phyloP scores from a whole-genome alignment of 2,329 filamentous ascomycete species.

The Mycosphaerelloides madeirae region DNA sequence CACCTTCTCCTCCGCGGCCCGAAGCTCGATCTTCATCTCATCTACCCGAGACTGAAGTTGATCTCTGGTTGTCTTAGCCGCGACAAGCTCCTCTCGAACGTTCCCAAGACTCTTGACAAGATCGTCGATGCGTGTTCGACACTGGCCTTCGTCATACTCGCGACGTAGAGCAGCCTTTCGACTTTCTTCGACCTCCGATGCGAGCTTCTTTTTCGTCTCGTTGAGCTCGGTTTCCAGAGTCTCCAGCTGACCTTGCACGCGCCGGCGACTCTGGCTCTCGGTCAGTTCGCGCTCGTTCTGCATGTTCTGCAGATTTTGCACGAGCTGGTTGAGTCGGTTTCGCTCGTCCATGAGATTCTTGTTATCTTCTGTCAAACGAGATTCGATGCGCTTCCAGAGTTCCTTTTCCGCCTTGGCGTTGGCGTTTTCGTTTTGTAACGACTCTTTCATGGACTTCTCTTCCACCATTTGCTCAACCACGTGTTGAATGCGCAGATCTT shows the following conservation, averaged over 20 bases:
- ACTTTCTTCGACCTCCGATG: constrained; percentile 74
- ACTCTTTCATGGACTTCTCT: constrained; percentile 73
- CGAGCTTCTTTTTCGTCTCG: constrained; percentile 74
- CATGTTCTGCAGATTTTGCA: constrained; percentile 79
- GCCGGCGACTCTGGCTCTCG: constrained; percentile 75
- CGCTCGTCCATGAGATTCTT: constrained; percentile 80
- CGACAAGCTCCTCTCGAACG: constrained; percentile 79
- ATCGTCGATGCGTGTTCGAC: constrained; percentile 88
- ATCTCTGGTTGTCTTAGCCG: constrained; percentile 80
- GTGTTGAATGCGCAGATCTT: constrained; percentile 85
- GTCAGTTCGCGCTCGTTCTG: constrained; percentile 86
- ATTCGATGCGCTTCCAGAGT: constrained; percentile 89
- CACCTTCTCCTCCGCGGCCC: constrained; percentile 81
- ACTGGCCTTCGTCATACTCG: constrained; percentile 84
- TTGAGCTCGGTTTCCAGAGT: constrained; percentile 72
- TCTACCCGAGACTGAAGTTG: constrained; percentile 85
- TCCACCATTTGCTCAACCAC: constrained; percentile 91
- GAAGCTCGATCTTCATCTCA: constrained; percentile 81
- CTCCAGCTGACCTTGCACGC: constrained; percentile 74
- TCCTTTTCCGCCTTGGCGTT: constrained; percentile 95
- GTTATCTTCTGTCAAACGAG: constrained; percentile 81
- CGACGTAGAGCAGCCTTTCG: constrained; percentile 80
- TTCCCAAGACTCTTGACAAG: constrained; percentile 74
- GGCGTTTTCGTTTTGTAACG: constrained; percentile 81
- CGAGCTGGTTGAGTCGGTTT: constrained; percentile 72